These are phyloP conservation scores for Fusarium metavorans DNA, from an alignment of 2,329 filamentous ascomycete genomes.

Conservation along the genomic window DNA sequence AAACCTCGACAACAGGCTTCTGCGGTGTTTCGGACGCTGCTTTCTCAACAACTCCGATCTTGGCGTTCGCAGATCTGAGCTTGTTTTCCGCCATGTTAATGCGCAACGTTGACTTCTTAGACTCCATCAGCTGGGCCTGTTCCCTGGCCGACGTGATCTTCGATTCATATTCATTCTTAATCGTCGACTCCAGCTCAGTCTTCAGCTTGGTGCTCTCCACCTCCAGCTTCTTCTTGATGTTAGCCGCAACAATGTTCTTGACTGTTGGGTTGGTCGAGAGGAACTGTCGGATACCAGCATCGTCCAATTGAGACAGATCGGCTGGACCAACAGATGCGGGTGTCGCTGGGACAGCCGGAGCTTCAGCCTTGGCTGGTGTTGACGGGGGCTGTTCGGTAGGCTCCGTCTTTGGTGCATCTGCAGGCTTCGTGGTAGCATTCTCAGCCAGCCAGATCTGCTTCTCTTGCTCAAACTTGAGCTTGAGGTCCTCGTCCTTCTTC, in stretches of 20 bases:
- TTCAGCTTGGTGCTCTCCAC: constrained; percentile 71
- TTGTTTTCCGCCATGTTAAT: constrained; percentile 85
- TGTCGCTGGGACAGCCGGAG: constrained; percentile 51
- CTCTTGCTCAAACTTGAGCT: constrained; percentile 72
- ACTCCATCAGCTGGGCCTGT: constrained; percentile 77
- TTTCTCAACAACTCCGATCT: constrained; percentile 81
- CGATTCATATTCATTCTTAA: constrained; percentile 67
- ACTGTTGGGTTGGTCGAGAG: constrained; percentile 67
- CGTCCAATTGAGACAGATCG: constrained; percentile 63
- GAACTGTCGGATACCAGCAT: constrained; percentile 68
- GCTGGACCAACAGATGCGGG: constrained; percentile 48
- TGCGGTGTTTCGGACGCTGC: constrained; percentile 89
- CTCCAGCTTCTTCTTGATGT: constrained; percentile 78
- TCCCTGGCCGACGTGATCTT: constrained; percentile 67
- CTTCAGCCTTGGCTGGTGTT: constrained; percentile 56
- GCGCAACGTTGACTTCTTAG: constrained; percentile 79
- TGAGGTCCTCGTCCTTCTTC: constrained; percentile 65
- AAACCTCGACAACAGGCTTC: constrained; percentile 86
- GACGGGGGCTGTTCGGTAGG: constrained; percentile 41
- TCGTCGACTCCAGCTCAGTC: constrained; percentile 60
- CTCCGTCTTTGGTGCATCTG: constrained; percentile 27
- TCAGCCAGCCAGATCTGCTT: constrained; percentile 72
- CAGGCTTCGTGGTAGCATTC: constrained; percentile 49
- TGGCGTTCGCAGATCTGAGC: constrained; percentile 72
- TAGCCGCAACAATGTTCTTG: constrained; percentile 68